Evolutionary conservation across 257 asterid species (phyloP), one percentile per base, ranked within the genome.

Genomic region (Ehretia macrophylla): DNA sequence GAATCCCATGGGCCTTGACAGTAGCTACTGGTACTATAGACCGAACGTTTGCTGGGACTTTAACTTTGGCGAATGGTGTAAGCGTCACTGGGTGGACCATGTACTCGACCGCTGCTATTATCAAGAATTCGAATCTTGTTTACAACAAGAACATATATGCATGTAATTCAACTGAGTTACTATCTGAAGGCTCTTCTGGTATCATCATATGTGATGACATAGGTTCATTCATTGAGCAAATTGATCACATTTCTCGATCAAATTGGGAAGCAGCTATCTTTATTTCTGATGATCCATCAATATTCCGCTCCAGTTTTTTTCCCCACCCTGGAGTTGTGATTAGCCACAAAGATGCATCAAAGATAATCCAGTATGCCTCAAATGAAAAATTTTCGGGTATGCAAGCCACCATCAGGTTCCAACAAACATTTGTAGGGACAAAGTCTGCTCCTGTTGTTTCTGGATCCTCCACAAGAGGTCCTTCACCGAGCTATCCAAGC

Each of bases 1-100:
- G 20, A 5, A 32, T 61, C 14, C 73, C 73, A 11, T 68, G 73
- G 73, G 47, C 47, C 1, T n/a, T 56, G 53, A 68, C 63, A 4
- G 63, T 61, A 4, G 68, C 45, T 32, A 42, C 73, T 11, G 32
- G 73, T 12, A 68, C 45, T 1, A 1, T 68, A 0, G 73, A 68
- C 35, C 20, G 73, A 5, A 19, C 10, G 4, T 61, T 68, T 48
- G 68, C 53, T 5, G 68, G 73, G 51, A 22, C 47, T 11, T 20
- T 68, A 16, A 18, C 53, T 12, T 22, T 68, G 17, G 68, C 49
- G 1, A 68, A 61, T 61, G 68, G 64, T 54, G 10, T 61, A 12
- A 37, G 38, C 20, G n/a, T 68, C 17, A 5, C 17, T 1, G 67
- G 67, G 17, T 62, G 59, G 67, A 51, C 20, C n/a, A 3, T 22